Evolutionary conservation across 306 rosid genomes (phyloP).

Genomic region (Rosa lucieae): DNA sequence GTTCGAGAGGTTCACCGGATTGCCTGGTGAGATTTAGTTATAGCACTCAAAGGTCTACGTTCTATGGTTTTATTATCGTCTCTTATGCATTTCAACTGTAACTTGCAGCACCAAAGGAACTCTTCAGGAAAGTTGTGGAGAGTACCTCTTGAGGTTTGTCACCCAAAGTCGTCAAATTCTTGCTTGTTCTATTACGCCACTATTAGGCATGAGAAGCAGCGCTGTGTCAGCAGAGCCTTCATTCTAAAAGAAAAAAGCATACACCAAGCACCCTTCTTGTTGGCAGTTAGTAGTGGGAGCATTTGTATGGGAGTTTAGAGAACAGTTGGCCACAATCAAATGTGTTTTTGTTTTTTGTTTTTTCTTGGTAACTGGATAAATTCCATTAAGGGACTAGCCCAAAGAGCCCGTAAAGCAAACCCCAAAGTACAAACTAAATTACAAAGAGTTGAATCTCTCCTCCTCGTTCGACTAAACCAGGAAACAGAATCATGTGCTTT

Average conservation of each 20-base stretch:
- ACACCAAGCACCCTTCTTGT: neutral
- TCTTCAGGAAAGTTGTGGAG: constrained; percentile 60
- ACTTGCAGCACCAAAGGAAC: constrained; percentile 76
- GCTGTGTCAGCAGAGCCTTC: neutral
- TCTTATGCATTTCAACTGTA: constrained; percentile 29
- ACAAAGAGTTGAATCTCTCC: no score
- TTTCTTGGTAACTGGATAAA: no score
- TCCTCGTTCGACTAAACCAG: no score
- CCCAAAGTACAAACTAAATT: no score
- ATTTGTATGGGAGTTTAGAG: neutral
- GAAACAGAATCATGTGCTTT: no score
- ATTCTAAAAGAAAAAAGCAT: neutral
- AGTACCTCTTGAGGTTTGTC: constrained; percentile 45
- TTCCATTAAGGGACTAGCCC: no score
- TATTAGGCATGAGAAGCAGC: neutral
- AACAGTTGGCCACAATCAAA: neutral
- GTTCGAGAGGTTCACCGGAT: constrained; percentile 76
- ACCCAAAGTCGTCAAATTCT: neutral
- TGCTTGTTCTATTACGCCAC: neutral
- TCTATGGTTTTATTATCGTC: constrained; percentile 11
- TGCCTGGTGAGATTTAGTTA: constrained; percentile 62
- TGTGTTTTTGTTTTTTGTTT: neutral
- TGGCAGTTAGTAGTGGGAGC: neutral
- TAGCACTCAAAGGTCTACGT: constrained; percentile 12
- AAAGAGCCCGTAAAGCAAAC: no score